Evolutionary conservation across 2,329 filamentous ascomycete species (phyloP).

Genomic region (Knufia fluminis): DNA sequence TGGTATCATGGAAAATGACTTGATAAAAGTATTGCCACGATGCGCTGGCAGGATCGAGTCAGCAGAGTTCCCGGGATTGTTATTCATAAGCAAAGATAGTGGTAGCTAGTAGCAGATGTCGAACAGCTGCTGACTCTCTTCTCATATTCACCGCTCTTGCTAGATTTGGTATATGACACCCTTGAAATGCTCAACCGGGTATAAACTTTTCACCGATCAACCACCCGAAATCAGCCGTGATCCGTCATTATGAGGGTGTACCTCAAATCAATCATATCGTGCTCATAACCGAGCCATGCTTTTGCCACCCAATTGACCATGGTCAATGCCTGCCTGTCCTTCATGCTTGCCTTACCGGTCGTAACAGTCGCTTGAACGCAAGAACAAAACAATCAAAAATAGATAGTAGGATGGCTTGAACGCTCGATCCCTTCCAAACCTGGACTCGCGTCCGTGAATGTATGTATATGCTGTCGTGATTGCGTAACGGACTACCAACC

Average conservation of each 20-base stretch:
- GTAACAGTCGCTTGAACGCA: slow-evolving; percentile 9
- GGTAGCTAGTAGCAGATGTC: not conserved
- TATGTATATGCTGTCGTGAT: slow-evolving; percentile 5
- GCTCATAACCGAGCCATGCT: not conserved
- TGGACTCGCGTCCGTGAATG: slow-evolving; percentile 1
- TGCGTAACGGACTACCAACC: slow-evolving; percentile 55
- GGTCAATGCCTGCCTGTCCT: not conserved
- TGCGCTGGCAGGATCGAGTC: too few relatives aligned
- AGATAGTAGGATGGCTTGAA: slow-evolving; percentile 14
- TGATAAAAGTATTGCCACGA: too few relatives aligned
- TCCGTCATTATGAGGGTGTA: not conserved
- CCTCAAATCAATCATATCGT: not conserved
- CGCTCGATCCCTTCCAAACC: slow-evolving; percentile 9
- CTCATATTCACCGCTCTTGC: not conserved
- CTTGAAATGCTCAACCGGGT: not conserved
- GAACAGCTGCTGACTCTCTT: not conserved
- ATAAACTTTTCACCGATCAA: slow-evolving; percentile 5
- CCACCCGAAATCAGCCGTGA: not conserved
- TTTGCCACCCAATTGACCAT: not conserved
- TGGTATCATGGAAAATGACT: too few relatives aligned
- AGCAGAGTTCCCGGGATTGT: too few relatives aligned
- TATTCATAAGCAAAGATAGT: too few relatives aligned
- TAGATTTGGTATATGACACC: not conserved
- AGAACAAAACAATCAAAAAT: slow-evolving; percentile 12
- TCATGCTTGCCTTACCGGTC: not conserved